These are phyloP conservation scores for Aspergillus sp. DNA, from an alignment of 2,329 filamentous ascomycete species.

Conservation along the genomic window DNA sequence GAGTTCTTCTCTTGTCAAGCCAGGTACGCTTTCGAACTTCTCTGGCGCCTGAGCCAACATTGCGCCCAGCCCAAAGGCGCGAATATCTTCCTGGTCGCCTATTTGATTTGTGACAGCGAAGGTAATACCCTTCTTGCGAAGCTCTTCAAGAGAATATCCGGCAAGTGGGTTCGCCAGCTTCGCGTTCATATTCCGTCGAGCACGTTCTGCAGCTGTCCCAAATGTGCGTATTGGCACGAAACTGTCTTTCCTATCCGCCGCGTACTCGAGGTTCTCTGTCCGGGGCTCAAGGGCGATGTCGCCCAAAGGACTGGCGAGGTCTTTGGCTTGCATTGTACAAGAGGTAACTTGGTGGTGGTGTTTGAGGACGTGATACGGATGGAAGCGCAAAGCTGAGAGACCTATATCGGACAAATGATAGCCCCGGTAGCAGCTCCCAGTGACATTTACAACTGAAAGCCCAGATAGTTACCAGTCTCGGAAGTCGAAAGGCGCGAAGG, in stretches of 20 bases:
- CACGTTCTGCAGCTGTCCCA: conserved; percentile 40
- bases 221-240: conserved; percentile 25
- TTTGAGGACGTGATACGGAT: neutral
- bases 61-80: conserved; percentile 61
- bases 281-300: conserved; percentile 6
- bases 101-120: conserved; percentile 60
- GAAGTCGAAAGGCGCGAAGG: neutral
- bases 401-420: neutral
- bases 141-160: conserved; percentile 50
- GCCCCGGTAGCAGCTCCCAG: neutral
- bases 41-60: conserved; percentile 57
- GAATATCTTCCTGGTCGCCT: conserved; percentile 56
- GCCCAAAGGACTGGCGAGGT: conserved; percentile 7
- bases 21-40: conserved; percentile 51
- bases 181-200: conserved; percentile 45
- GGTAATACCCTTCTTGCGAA: conserved; percentile 57
- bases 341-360: too few relatives aligned
- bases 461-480: neutral
- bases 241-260: conserved; percentile 15
- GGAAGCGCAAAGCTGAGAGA: neutral
- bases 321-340: conserved; percentile 17
- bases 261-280: conserved; percentile 15
- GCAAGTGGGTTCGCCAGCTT: conserved; percentile 57
- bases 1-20: conserved; percentile 60
- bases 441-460: neutral